Evolutionary conservation across 2,329 filamentous ascomycete genomes (phyloP).

Genomic region (Taxawa tesnikishii): DNA sequence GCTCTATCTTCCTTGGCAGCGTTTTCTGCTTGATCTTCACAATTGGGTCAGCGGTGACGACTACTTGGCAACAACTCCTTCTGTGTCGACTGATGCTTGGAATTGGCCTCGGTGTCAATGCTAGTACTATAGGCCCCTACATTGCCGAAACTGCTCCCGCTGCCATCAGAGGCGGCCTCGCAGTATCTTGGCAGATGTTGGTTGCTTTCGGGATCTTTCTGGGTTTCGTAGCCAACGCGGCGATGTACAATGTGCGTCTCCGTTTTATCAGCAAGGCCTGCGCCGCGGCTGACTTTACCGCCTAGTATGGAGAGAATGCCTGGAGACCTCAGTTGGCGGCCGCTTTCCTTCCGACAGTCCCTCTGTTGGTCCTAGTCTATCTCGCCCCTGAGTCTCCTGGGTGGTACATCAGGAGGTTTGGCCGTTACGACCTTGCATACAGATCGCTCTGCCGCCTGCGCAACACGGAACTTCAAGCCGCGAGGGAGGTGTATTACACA

Average conservation of each 20-base stretch:
- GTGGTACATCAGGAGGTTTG: too few species aligned
- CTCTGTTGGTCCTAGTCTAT: too few species aligned
- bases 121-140: conserved; percentile 36
- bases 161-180: conserved; percentile 48
- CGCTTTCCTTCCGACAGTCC: too few species aligned
- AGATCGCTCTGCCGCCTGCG: conserved; percentile 28
- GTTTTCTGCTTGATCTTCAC: conserved; percentile 49
- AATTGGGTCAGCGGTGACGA: conserved; percentile 50
- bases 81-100: conserved; percentile 60
- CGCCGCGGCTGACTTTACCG: too few species aligned
- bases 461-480: conserved; percentile 16
- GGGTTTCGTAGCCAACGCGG: too few species aligned
- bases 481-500: conserved; percentile 16
- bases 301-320: too few species aligned
- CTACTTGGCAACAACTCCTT: conserved; percentile 47
- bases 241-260: too few species aligned
- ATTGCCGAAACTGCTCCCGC: conserved; percentile 32
- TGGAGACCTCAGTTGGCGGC: too few species aligned
- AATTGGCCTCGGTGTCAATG: conserved; percentile 33
- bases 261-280: too few species aligned
- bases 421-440: too few species aligned
- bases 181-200: conserved; percentile 75
- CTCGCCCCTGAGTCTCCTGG: too few species aligned
- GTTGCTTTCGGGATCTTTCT: conserved; percentile 41
- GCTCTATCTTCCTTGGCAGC: conserved; percentile 23